Evolutionary conservation across 495 filamentous ascomycete species (phyloP).

Genomic region (Tirmania nivea): DNA sequence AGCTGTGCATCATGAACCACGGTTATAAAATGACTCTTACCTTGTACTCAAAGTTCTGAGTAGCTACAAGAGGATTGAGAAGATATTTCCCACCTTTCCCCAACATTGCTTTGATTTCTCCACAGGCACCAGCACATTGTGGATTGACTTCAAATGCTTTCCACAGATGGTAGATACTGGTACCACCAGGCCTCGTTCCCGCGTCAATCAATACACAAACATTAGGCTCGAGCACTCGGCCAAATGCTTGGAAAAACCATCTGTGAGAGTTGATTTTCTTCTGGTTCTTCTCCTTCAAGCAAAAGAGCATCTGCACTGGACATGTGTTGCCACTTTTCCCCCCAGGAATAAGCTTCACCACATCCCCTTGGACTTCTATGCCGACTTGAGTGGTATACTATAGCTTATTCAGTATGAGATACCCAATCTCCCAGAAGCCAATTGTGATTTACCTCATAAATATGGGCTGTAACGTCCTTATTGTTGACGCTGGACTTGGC

Average conservation of each 20-base stretch:
- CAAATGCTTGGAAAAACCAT: conserved; percentile 99
- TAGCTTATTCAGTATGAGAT: conserved; percentile 3
- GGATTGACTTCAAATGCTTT: conserved; percentile 96
- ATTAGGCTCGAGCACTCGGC: conserved; percentile 76
- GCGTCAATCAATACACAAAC: conserved; percentile 94
- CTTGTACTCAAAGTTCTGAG: conserved; percentile 99
- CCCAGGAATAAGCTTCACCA: conserved; percentile 57
- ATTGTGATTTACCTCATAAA: conserved; percentile 48
- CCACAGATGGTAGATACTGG: conserved; percentile 94
- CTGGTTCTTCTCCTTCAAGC: conserved; percentile 97
- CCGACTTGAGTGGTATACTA: conserved; percentile 81
- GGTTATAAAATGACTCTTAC: not conserved
- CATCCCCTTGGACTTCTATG: conserved; percentile 66
- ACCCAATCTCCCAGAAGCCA: not conserved
- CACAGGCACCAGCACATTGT: conserved; percentile 90
- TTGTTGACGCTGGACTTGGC: conserved; percentile 95
- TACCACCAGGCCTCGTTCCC: conserved; percentile 77
- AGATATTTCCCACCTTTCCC: conserved; percentile 69
- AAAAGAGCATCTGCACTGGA: conserved; percentile 94
- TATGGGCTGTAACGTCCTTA: conserved; percentile 93
- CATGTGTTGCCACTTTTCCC: conserved; percentile 32
- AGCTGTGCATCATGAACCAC: not conserved
- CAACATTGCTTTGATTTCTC: conserved; percentile 98
- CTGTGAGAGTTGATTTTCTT: conserved; percentile 99
- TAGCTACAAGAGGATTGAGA: conserved; percentile 81